Conservation (phyloP, 768 basidiomycete genomes). For the Boletus vermiculosoides region DNA sequence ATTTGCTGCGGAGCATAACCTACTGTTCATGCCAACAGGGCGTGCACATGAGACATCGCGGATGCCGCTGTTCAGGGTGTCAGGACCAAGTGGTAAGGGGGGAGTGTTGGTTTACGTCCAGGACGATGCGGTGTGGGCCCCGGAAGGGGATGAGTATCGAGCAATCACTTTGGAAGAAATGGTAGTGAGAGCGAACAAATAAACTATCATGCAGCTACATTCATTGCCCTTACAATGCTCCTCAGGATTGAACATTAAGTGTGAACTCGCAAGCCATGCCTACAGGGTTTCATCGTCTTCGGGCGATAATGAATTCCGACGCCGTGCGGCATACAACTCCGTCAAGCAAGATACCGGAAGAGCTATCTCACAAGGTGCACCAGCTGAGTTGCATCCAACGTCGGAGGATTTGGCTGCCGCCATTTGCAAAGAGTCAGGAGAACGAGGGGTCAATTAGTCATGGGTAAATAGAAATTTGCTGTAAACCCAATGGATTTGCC, state of each 20-base stretch:
- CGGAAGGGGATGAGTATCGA: constrained; percentile 60
- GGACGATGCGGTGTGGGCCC: constrained; percentile 93
- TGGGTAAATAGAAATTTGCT: neutral
- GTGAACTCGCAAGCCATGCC: neutral
- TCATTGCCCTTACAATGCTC: neutral
- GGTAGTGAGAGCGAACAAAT: constrained; percentile 60
- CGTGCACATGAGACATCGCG: constrained; percentile 80
- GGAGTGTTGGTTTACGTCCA: constrained; percentile 86
- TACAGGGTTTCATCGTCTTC: neutral
- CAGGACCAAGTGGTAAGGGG: constrained; percentile 78
- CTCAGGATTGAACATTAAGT: neutral
- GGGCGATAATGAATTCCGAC: neutral
- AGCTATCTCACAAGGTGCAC: no score
- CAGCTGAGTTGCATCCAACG: no score
- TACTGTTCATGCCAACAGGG: constrained; percentile 88
- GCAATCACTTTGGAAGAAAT: constrained; percentile 89
- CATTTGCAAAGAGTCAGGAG: neutral
- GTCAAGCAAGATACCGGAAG: neutral
- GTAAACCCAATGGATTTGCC: neutral
- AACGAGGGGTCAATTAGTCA: neutral
- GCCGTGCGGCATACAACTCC: neutral
- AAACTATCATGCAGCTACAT: neutral
- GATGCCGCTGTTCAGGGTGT: constrained; percentile 87
- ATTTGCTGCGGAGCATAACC: constrained; percentile 76
- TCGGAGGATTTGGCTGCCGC: no score